These are phyloP conservation scores for Candida taoyuanica DNA, from an alignment of 805 yeast species.

Conservation along the genomic window DNA sequence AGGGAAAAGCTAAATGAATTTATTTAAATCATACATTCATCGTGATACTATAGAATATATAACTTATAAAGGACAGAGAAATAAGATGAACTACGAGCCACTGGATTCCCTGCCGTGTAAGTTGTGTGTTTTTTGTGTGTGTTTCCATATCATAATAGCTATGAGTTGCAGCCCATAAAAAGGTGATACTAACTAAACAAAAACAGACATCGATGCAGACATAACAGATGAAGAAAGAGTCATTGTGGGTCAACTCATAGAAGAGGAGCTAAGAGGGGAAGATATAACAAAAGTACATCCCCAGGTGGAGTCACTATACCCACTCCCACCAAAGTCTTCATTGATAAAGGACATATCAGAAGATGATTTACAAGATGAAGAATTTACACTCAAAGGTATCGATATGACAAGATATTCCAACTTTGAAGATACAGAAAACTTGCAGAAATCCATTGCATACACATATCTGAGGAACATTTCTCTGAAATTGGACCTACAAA, in stretches of 20 bases:
- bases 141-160: no score
- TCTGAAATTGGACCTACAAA: slow-evolving; percentile 34
- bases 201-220: slow-evolving; percentile 32
- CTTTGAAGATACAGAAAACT: slow-evolving; percentile 23
- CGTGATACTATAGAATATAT: no score
- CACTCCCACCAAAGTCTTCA: slow-evolving; percentile 13
- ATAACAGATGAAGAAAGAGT: slow-evolving; percentile 34
- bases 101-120: slow-evolving; percentile 39
- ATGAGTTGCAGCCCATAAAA: no score
- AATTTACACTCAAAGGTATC: slow-evolving; percentile 30
- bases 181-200: slow-evolving; percentile 8
- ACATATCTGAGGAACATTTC: slow-evolving; percentile 32
- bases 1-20: no score
- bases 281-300: slow-evolving; percentile 14
- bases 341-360: slow-evolving; percentile 7
- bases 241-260: slow-evolving; percentile 33
- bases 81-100: slow-evolving; percentile 29
- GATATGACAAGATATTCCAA: slow-evolving; percentile 31
- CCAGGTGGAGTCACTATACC: slow-evolving; percentile 19
- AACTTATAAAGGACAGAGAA: no score
- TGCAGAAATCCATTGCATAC: slow-evolving; percentile 26
- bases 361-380: slow-evolving; percentile 15
- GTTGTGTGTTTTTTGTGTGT: slow-evolving; percentile 17
- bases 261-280: slow-evolving; percentile 11
- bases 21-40: no score